These are phyloP conservation scores for Kwoniella sp. DNA, from an alignment of 768 basidiomycete species.

Conservation along the genomic window DNA sequence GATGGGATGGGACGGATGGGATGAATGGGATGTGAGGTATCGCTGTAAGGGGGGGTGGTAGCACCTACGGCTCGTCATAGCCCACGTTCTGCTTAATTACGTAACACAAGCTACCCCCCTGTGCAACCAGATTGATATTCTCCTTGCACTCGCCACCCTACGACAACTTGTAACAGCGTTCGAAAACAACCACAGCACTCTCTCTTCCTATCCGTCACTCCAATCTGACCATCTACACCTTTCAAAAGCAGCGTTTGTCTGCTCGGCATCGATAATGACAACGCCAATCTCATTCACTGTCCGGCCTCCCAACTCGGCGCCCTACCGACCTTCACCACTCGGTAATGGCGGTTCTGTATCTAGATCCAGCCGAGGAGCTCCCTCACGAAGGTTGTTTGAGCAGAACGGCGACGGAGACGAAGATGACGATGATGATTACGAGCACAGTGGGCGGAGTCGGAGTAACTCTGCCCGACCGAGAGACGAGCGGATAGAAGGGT, in stretches of 20 bases:
- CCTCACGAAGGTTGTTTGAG: constrained; percentile 46
- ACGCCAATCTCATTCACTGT: constrained; percentile 76
- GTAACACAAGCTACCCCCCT: no score
- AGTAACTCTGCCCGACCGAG: constrained; percentile 47
- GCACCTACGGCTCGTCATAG: constrained; percentile 8
- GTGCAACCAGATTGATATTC: no score
- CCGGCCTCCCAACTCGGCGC: constrained; percentile 66
- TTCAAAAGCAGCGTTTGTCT: constrained; percentile 5
- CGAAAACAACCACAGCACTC: background rate
- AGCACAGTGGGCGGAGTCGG: constrained; percentile 35
- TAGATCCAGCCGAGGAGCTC: constrained; percentile 28
- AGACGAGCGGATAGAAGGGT: constrained; percentile 72
- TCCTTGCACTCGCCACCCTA: constrained; percentile 18
- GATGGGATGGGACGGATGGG: background rate
- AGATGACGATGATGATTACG: constrained; percentile 59
- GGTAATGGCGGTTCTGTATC: constrained; percentile 29
- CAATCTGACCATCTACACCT: background rate
- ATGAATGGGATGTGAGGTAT: background rate
- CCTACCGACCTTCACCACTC: constrained; percentile 51
- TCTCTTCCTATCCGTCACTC: background rate
- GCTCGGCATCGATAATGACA: constrained; percentile 37
- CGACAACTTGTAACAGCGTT: background rate
- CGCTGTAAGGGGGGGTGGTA: background rate
- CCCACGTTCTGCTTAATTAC: background rate
- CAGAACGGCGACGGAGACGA: constrained; percentile 43